Base-by-base conservation (phyloP, 106 monocot species). In the Platanthera guangdongensis region DNA sequence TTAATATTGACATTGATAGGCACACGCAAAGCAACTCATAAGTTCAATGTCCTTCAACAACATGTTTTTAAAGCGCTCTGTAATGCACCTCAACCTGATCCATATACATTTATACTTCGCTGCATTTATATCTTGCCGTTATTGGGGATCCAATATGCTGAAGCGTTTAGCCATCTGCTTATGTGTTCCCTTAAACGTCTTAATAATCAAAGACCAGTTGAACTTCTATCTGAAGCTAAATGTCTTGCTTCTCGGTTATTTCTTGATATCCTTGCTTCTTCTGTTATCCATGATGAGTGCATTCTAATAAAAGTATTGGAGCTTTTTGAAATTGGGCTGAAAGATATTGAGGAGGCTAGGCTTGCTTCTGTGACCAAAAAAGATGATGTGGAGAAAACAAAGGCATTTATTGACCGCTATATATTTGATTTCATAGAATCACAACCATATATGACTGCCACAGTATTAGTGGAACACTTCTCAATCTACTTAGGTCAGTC, bases 111-210 rank as follows among this genome's bases (percentile, higher is more conserved):
- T 78, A 77, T 88, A 70, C 54, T 89, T 74, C 93, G 88, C 8
- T 93, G 97, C 81, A 82, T 97, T 57, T 91, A 97, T 65, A 53
- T 97, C 47, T 70, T 94, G 32, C 93, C 97, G 51, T 74, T 89
- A 52, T 76, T 97, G 80, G 97, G 93, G 16, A 74, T 82, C 71
- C 83, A 79, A n/a, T 89, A 97, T 76, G 52, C 86, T 67, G 97
- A 93, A 82, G 97, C 93, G 3, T 97, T 97, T 75, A 86, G 91
- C 68, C 97, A 97, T 80, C 85, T 97, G 81, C 81, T 97, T 67
- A 81, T 85, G 74, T 91, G 91, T 75, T 91, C 90, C 76, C 73
- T 93, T 71, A 81, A 82, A 51, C 89, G 89, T 65, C 76, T 93
- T 22, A 80, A 83, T 75, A 63, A 76, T 30, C 81, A 79, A 80